Evolutionary conservation across 176 grass and related monocot species (phyloP).

Genomic region (Eleusine coracana): DNA sequence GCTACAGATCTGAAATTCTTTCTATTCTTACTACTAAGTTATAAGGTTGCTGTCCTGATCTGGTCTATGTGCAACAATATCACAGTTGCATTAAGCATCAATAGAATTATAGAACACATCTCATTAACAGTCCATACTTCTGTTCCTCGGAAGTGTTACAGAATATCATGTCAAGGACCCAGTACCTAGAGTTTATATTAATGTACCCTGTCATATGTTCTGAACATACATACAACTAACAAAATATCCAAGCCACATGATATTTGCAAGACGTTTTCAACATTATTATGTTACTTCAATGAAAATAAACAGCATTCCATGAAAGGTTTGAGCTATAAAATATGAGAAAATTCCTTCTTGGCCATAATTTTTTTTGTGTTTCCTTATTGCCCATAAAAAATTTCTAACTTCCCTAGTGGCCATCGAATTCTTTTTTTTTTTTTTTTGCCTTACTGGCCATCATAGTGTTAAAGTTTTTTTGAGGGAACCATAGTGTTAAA

Average conservation of each 20-base stretch:
- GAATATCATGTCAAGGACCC: not conserved
- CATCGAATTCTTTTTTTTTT: too few relatives aligned
- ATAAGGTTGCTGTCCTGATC: constrained; percentile 6
- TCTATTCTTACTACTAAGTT: too few relatives aligned
- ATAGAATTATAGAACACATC: constrained; percentile 10
- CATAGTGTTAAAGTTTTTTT: too few relatives aligned
- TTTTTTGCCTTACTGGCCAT: too few relatives aligned
- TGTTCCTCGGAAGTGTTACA: constrained; percentile 18
- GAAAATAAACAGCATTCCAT: not conserved
- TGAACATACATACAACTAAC: not conserved
- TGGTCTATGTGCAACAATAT: not conserved
- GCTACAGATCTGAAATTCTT: constrained; percentile 3
- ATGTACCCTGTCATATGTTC: not conserved
- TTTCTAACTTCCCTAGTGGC: too few relatives aligned
- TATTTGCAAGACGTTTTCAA: constrained; percentile 9
- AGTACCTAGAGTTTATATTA: not conserved
- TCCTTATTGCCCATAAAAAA: too few relatives aligned
- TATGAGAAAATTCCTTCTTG: too few relatives aligned
- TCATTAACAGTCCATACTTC: not conserved
- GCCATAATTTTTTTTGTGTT: too few relatives aligned
- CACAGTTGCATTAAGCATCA: constrained; percentile 1
- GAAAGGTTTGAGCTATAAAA: not conserved
- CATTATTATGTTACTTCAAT: not conserved
- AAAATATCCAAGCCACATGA: not conserved
- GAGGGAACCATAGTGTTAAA: too few relatives aligned